phyloP scores from a whole-genome alignment of 306 rosid species.

The Medicago lupulina region DNA sequence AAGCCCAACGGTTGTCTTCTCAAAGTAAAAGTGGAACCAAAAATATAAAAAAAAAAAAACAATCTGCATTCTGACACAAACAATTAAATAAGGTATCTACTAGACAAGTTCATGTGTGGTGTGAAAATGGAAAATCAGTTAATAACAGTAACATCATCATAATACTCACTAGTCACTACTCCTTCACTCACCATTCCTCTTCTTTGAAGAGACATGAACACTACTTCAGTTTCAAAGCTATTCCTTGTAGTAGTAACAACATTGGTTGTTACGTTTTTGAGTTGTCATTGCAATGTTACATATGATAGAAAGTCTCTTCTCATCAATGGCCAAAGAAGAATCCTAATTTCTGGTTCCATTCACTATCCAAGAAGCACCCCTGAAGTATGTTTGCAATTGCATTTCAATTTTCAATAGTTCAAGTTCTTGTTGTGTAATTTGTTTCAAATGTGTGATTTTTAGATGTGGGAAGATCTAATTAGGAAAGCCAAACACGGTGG shows the following conservation, averaged over 20 bases:
- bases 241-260: slow-evolving; percentile 13
- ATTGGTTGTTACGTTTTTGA: slow-evolving; percentile 48
- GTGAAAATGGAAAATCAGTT: background rate
- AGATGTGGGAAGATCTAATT: slow-evolving; percentile 99
- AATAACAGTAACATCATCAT: slow-evolving; percentile 4
- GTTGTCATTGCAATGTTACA: slow-evolving; percentile 61
- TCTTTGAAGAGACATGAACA: slow-evolving; percentile 54
- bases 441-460: slow-evolving; percentile 47
- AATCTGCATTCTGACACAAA: background rate
- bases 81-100: background rate
- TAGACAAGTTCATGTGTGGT: slow-evolving; percentile 2
- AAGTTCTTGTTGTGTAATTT: slow-evolving; percentile 11
- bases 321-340: slow-evolving; percentile 84
- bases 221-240: slow-evolving; percentile 61
- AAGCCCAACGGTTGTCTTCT: slow-evolving; percentile 2
- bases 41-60: too few species aligned
- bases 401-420: background rate
- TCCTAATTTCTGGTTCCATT: slow-evolving; percentile 93
- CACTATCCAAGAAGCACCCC: slow-evolving; percentile 99
- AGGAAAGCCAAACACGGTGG: slow-evolving; percentile 94
- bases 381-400: slow-evolving; percentile 49
- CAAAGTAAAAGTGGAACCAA: too few species aligned
- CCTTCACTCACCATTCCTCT: background rate
- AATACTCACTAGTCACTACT: too few species aligned
- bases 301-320: slow-evolving; percentile 84